Evolutionary conservation across 2,329 filamentous ascomycete species (phyloP), one percentile per base, ranked within the genome.

Genomic region (Xylaria arbuscula): DNA sequence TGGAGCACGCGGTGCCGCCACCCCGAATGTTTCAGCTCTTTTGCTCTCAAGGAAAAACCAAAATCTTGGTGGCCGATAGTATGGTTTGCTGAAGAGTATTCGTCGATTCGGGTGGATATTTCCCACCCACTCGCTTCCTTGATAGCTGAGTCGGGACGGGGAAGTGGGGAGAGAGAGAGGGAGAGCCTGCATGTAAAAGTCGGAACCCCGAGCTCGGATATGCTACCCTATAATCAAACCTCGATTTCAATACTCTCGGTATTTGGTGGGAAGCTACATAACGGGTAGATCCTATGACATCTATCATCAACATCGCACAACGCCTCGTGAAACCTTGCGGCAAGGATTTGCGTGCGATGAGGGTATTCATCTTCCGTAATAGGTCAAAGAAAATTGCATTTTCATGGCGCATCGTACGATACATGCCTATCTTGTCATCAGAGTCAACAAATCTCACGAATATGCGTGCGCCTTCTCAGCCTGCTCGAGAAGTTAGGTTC

Each of bases 191-290:
- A 64, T 64, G 45, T 48, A 7, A 6, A 19, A 47, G 11, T 61
- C 67, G 45, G 61, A 54, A 62, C 60, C 57, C 68, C 64, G 61
- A 61, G 55, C 40, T 68, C 64, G 53, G 64, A 60, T 62, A 62
- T 70, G 64, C 64, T 62, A 70, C 68, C 65, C 62, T 63, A 60
- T 59, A 68, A 68, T 68, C 55, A 42, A 60, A 65, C 62, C 54
- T 48, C 47, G 47, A 24, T 48, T 45, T 42, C 28, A 36, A 22
- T 38, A 32, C 47, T 51, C 42, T 51, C 42, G 45, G 15, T 28
- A 56, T 62, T 56, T 50, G 28, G 10, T 54, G 24, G 17, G 32
- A 36, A 54, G 15, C 13, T 15, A 34, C 50, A 54, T 51, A 54
- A 17, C 6, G 36, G n/a, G 40, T 42, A 47, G 56, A 61, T 61